A percentile compares a stretch with the other conserved stretches of the same genome.
phyloP scores from a whole-genome alignment of 768 basidiomycete species.

The Lactarius sp. region DNA sequence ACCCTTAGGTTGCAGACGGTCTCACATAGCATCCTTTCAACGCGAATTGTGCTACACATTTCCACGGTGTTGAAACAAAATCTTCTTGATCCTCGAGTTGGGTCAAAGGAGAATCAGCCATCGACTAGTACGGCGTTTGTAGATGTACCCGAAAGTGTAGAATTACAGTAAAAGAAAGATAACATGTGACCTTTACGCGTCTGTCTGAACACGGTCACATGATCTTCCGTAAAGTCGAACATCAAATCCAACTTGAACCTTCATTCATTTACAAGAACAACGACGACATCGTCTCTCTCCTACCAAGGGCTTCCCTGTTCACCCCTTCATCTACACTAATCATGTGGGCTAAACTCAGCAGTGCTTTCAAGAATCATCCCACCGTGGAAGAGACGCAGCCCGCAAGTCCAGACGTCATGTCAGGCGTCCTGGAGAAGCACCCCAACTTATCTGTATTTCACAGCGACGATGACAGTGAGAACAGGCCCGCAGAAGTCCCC shows the following conservation, averaged over 20 bases:
- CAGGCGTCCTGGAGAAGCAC: conserved; percentile 18
- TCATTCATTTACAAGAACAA: conserved; percentile 13
- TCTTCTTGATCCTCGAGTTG: not conserved
- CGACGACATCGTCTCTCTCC: conserved; percentile 5
- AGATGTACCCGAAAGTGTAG: not conserved
- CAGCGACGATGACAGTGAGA: conserved; percentile 11
- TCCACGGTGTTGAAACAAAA: not conserved
- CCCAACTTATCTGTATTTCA: conserved; percentile 17
- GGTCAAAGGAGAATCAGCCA: not conserved
- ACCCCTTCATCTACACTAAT: conserved; percentile 3
- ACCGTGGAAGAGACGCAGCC: conserved; percentile 12
- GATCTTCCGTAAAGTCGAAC: conserved; percentile 21
- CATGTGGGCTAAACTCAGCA: conserved; percentile 25
- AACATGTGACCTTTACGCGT: conserved; percentile 13
- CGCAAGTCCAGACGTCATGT: conserved; percentile 16
- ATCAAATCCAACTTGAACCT: not conserved
- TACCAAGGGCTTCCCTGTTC: conserved; percentile 1
- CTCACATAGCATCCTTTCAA: conserved; percentile 16
- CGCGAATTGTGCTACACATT: conserved; percentile 19
- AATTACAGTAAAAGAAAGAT: too few species aligned
- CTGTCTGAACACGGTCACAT: conserved; percentile 15
- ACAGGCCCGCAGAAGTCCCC: conserved; percentile 16
- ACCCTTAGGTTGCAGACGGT: conserved; percentile 13
- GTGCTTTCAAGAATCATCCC: conserved; percentile 20
- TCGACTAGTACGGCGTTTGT: not conserved